phyloP scores from a whole-genome alignment of 371 early-diverging fungal genomes.

The Mortierella sp. region DNA sequence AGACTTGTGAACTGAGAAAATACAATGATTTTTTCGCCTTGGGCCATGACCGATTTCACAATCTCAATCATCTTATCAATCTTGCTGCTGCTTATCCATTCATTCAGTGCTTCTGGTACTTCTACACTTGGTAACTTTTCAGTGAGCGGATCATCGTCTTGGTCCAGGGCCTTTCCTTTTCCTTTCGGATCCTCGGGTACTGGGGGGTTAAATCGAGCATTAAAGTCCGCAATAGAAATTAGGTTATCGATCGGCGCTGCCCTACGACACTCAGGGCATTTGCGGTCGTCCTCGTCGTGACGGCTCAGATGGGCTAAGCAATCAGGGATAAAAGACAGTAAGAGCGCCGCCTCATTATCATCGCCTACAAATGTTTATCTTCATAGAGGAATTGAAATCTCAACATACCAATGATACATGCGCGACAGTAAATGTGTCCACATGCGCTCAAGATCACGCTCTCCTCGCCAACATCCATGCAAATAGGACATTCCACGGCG shows the following conservation, averaged over 20 bases:
- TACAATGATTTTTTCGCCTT: slow-evolving; percentile 79
- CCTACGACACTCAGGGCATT: slow-evolving; percentile 51
- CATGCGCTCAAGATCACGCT: slow-evolving; percentile 45
- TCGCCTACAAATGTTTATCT: background rate
- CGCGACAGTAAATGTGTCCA: slow-evolving; percentile 54
- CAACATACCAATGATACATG: slow-evolving; percentile 45
- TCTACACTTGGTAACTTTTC: slow-evolving; percentile 6
- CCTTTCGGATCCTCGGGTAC: slow-evolving; percentile 31
- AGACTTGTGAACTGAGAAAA: slow-evolving; percentile 91
- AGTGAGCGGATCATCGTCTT: background rate
- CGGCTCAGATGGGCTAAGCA: slow-evolving; percentile 29
- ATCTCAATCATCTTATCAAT: slow-evolving; percentile 64
- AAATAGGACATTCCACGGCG: slow-evolving; percentile 50
- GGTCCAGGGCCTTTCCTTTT: slow-evolving; percentile 34
- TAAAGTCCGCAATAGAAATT: slow-evolving; percentile 44
- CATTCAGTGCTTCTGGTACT: slow-evolving; percentile 30
- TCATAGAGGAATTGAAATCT: background rate
- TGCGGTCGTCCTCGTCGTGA: slow-evolving; percentile 47
- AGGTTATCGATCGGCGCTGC: slow-evolving; percentile 18
- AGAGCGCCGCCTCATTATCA: too few species aligned
- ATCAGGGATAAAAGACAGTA: background rate
- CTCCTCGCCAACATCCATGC: slow-evolving; percentile 55
- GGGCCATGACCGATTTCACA: slow-evolving; percentile 48
- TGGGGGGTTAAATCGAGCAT: slow-evolving; percentile 33
- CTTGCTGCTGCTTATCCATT: slow-evolving; percentile 64